A percentile compares a stretch with the other conserved stretches of the same genome.
Evolutionary conservation across 1,284 basidiomycete genomes (phyloP).

Genomic region (Stereum hirsutum): DNA sequence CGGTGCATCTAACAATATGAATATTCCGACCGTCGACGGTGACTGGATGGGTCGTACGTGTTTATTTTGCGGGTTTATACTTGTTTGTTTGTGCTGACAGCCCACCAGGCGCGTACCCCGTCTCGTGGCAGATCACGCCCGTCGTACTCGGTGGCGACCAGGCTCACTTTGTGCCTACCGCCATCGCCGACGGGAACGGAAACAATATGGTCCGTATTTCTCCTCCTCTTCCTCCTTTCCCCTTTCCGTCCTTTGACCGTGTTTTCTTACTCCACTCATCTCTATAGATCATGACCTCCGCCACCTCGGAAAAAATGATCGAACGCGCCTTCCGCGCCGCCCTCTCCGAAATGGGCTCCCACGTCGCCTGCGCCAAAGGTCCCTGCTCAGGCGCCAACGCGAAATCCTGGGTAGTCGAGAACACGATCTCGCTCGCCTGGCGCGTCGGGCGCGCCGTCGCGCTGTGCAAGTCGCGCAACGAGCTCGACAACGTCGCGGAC

Average conservation of each 20-base stretch:
- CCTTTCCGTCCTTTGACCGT: background rate
- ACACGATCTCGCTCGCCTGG: conserved; percentile 10
- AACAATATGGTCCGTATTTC: conserved; percentile 2
- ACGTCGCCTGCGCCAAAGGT: conserved; percentile 4
- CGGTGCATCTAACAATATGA: conserved; percentile 15
- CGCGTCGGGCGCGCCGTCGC: conserved; percentile 8
- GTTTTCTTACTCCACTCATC: no score
- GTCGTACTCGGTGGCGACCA: conserved; percentile 2
- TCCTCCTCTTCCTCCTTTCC: background rate
- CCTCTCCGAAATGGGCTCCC: conserved; percentile 7
- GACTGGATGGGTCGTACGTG: conserved; percentile 20
- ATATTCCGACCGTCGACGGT: conserved; percentile 22
- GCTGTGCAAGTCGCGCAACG: conserved; percentile 3
- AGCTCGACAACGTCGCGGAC: conserved; percentile 6
- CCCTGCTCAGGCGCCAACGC: conserved; percentile 1
- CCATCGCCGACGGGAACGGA: conserved; percentile 7
- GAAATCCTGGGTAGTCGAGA: conserved; percentile 4
- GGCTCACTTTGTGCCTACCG: conserved; percentile 5
- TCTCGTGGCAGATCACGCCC: conserved; percentile 6
- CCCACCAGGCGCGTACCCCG: conserved; percentile 8
- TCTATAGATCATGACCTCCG: conserved; percentile 1
- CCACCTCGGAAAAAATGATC: conserved; percentile 7
- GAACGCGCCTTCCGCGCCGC: conserved; percentile 8
- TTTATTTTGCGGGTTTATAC: no score
- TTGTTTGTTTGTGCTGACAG: no score